Base-by-base conservation (phyloP, 768 basidiomycete species). In the Lentinus brumalis region DNA sequence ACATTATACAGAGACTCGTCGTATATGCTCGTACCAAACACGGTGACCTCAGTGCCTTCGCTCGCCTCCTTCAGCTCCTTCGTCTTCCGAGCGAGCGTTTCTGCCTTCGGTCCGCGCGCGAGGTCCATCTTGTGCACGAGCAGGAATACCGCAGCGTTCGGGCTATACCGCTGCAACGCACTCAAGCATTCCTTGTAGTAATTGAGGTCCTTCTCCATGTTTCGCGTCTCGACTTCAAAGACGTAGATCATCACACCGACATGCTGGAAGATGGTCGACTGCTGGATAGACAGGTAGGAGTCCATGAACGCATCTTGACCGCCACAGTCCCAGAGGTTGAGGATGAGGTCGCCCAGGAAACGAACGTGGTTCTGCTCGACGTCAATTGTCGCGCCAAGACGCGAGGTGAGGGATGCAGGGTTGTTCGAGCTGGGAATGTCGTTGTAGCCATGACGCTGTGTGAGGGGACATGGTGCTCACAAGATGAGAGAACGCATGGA, bases 401-500 rank as follows among this genome's bases (percentile, higher is more conserved):
- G 85, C 51, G 91, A 82, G 2, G 96, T 98, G 61, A 96, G 81
- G 40, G 92, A 91, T 1, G 97, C 96, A 30, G 94, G 92, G 69
- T 96, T 94, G 73, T 96, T 96, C 45, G 94, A 94, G 73, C 94
- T 96, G 69, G n/a, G 6, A 7, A 44, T 26, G 16, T 29, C 10
- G 49, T 29, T 53, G 31, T 51, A 39, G 45, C 46, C 41, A 52
- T 53, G 47, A 61, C 55, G 47, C 53, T 2, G 41, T 39, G 61
- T 40, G n/a, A 51, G 52, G 50, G 32, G 49, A 35, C 40, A 50
- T 18, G 29, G 30, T 51, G 78, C 92, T 78, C 77, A 96, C 94
- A 99, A 99, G 71, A 99, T 98, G 75, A 99, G 89, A 30, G 95
- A 96, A 56, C 97, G 86, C 97, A 99, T 99, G 5, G 96, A 98